Base-by-base conservation (phyloP, 2,329 filamentous ascomycete genomes). In the Curvularia lunata region DNA sequence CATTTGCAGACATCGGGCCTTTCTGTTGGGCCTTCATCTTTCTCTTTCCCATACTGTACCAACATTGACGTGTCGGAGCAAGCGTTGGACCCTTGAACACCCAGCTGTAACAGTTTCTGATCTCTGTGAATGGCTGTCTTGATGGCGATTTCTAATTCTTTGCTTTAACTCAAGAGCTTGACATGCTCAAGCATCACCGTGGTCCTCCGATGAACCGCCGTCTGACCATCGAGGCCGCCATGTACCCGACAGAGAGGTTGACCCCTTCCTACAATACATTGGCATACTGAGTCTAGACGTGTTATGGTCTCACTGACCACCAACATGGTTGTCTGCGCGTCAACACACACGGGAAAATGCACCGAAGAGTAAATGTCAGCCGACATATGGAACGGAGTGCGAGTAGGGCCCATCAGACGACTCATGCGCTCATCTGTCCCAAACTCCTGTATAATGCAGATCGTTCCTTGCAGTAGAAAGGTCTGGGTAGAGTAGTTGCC, bases 341-440 rank as follows among this genome's bases (percentile, higher is more conserved):
- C 46, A 37, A 30, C 30, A 23, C 30, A 34, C 46, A 48, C 46
- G 27, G 30, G 46, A 13, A 19, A 9, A 37, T 18, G 32, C 19
- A 48, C 46, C 7, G 21, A 48, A 10, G 21, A 25, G 27, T 37
- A 48, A 48, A 23, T n/a, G 45, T 34, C 28, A 19, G 28, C 28
- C 30, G 45, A 48, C 7, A 28, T 12, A 10, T 28, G 18, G 28
- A 34, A 32, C 45, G 28, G 45, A 30, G 5, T 30, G 28, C 28
- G 28, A 30, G 28, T 3, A 34, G 18, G 28, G 28, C 18, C 25
- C 43, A 47, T 47, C 10, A 48, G 28, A 34, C 46, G 46, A 37
- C 18, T 48, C 30, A 48, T 48, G 30, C 46, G 2, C 32, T 38
- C 46, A 37, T 48, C 46, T 48, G 30, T 48, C 46, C 46, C 46